A percentile compares a stretch with the other conserved stretches of the same genome.
Evolutionary conservation across 2,329 filamentous ascomycete genomes (phyloP).

Genomic region (Escovopsis weberi): DNA sequence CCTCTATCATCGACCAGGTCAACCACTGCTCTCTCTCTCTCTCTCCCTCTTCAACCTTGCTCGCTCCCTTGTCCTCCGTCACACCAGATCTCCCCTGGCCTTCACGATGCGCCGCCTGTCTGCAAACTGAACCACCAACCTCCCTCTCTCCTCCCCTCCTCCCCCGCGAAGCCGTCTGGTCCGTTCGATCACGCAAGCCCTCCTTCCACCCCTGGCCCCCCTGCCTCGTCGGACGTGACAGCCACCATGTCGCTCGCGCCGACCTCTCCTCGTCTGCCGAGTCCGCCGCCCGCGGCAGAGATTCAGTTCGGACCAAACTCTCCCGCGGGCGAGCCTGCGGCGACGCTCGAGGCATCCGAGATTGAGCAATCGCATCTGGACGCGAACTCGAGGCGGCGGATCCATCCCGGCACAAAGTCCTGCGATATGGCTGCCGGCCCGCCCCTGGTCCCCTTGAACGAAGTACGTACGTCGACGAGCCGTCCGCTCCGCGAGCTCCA

Average conservation of each 20-base stretch:
- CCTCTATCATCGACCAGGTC: too few relatives aligned
- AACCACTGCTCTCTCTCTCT: too few relatives aligned
- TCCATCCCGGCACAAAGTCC: slow-evolving; percentile 85
- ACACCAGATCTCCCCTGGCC: too few relatives aligned
- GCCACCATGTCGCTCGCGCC: slow-evolving; percentile 43
- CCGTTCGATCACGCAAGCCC: too few relatives aligned
- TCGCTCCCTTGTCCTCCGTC: too few relatives aligned
- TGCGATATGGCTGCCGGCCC: slow-evolving; percentile 86
- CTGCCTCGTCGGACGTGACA: too few relatives aligned
- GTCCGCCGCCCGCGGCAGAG: slow-evolving; percentile 86
- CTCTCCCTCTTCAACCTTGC: too few relatives aligned
- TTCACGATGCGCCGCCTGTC: too few relatives aligned
- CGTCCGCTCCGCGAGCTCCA: too few relatives aligned
- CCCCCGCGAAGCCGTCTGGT: too few relatives aligned
- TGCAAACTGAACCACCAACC: background rate
- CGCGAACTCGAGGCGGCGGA: slow-evolving; percentile 64
- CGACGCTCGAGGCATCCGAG: slow-evolving; percentile 43
- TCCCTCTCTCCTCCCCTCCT: background rate
- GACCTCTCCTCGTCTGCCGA: slow-evolving; percentile 83
- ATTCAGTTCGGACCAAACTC: slow-evolving; percentile 78
- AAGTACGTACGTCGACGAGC: slow-evolving; percentile 36
- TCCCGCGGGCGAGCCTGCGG: slow-evolving; percentile 42
- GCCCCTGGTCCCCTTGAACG: slow-evolving; percentile 68
- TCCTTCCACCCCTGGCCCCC: too few relatives aligned
- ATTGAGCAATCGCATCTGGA: slow-evolving; percentile 52